Percentiles rank a stretch among this genome's conserved stretches.
These are phyloP conservation scores for Salix arbutifolia DNA, from an alignment of 345 rosid species.

Conservation along the genomic window DNA sequence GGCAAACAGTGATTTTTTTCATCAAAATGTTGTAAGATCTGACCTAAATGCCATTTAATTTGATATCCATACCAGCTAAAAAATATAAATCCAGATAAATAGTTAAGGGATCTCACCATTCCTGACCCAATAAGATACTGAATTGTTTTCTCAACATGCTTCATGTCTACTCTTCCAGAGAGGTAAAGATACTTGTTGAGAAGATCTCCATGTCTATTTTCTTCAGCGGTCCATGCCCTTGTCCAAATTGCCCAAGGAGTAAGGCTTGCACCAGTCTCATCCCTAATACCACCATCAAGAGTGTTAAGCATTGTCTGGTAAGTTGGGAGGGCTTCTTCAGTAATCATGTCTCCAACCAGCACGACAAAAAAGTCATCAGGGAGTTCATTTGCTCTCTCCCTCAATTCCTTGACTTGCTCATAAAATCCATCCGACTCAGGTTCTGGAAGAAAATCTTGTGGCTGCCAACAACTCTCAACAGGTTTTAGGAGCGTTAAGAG, in stretches of 20 bases:
- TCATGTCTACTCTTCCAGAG: slow-evolving; percentile 59
- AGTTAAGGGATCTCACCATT: slow-evolving; percentile 42
- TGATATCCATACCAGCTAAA: not conserved
- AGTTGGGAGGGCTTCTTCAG: slow-evolving; percentile 30
- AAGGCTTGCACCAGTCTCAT: slow-evolving; percentile 27
- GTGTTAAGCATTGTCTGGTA: slow-evolving; percentile 26
- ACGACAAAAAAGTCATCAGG: slow-evolving; percentile 32
- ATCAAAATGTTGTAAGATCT: not conserved
- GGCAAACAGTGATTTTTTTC: not conserved
- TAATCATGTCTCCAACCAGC: slow-evolving; percentile 30
- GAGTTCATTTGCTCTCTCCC: slow-evolving; percentile 28
- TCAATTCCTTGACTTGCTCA: slow-evolving; percentile 23
- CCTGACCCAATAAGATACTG: slow-evolving; percentile 65
- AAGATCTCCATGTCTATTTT: slow-evolving; percentile 64
- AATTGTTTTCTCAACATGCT: slow-evolving; percentile 59
- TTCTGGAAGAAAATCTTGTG: slow-evolving; percentile 28
- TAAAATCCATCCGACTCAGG: slow-evolving; percentile 18
- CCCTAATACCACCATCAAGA: slow-evolving; percentile 18
- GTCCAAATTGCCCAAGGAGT: slow-evolving; percentile 62
- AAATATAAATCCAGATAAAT: not conserved
- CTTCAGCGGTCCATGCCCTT: slow-evolving; percentile 66
- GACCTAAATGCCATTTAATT: not conserved
- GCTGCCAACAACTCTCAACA: slow-evolving; percentile 32
- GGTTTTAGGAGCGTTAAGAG: slow-evolving; percentile 23
- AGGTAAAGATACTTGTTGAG: slow-evolving; percentile 60